Conservation (phyloP, 2,329 filamentous ascomycete species). For the Rhexocercosporidium sp. region DNA sequence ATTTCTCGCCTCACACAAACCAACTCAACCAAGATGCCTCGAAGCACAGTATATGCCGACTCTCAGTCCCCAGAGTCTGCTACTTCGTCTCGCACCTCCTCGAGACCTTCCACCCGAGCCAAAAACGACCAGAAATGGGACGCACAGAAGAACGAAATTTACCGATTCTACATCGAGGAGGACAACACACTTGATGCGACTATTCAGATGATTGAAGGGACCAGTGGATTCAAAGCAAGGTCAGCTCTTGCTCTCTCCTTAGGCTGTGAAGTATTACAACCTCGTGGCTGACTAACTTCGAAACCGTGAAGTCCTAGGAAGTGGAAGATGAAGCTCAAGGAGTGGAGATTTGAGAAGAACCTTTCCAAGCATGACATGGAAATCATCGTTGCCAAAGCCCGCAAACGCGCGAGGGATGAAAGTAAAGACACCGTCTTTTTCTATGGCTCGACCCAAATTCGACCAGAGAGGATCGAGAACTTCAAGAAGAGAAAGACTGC, state of each 20-base stretch:
- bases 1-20: not conserved
- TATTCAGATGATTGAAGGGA: constrained; percentile 13
- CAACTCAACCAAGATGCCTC: constrained; percentile 1
- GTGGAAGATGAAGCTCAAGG: constrained; percentile 25
- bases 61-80: constrained; percentile 2
- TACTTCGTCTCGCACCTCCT: not conserved
- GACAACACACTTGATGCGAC: constrained; percentile 20
- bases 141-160: constrained; percentile 16
- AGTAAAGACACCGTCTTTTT: constrained; percentile 21
- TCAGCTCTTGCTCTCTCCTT: not conserved
- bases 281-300: not conserved
- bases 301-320: constrained; percentile 15
- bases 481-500: constrained; percentile 20
- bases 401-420: constrained; percentile 21
- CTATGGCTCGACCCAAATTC: constrained; percentile 12
- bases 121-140: constrained; percentile 28
- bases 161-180: constrained; percentile 17
- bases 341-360: constrained; percentile 25
- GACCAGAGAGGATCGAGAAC: constrained; percentile 16
- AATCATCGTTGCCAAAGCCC: constrained; percentile 19
- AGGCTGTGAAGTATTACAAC: not conserved
- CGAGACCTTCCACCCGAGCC: constrained; percentile 9
- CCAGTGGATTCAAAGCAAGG: constrained; percentile 22
- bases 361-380: constrained; percentile 18
- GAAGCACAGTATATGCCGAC: constrained; percentile 3